Evolutionary conservation across 192 early-diverging fungal genomes (phyloP).

Genomic region (Linnemannia zychae): DNA sequence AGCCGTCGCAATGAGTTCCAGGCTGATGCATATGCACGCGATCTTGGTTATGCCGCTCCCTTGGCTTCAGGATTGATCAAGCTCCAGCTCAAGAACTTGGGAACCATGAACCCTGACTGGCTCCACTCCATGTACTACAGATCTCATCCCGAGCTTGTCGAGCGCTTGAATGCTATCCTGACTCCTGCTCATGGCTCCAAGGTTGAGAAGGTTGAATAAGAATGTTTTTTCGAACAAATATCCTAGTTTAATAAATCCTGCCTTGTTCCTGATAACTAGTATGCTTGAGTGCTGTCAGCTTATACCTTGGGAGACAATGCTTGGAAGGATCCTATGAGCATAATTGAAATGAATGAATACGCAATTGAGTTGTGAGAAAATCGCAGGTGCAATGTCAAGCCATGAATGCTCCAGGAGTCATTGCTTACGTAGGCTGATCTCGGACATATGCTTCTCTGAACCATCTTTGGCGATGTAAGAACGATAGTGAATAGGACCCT

Average conservation of each 20-base stretch:
- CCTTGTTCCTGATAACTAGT: not conserved
- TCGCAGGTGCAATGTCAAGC: too few relatives aligned
- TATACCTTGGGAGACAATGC: constrained; percentile 29
- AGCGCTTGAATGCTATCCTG: constrained; percentile 78
- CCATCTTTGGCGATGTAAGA: constrained; percentile 76
- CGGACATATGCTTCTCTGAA: constrained; percentile 63
- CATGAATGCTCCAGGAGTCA: too few relatives aligned
- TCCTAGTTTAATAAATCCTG: not conserved
- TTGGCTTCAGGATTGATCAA: constrained; percentile 89
- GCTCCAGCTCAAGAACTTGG: constrained; percentile 90
- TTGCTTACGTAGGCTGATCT: constrained; percentile 62
- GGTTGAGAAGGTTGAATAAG: constrained; percentile 34
- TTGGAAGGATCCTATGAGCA: constrained; percentile 31
- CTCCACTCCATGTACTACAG: constrained; percentile 94
- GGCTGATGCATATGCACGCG: constrained; percentile 91
- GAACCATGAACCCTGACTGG: constrained; percentile 87
- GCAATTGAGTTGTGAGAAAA: not conserved
- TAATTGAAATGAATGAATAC: not conserved
- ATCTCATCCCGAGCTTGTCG: constrained; percentile 92
- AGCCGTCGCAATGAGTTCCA: constrained; percentile 93
- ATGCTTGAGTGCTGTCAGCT: not conserved
- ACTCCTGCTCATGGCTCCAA: constrained; percentile 22
- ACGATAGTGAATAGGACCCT: constrained; percentile 74
- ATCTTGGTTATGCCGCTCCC: constrained; percentile 80
- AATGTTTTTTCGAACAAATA: not conserved